phyloP scores from a whole-genome alignment of 2,329 filamentous ascomycete species.

The Cytospora piceae region DNA sequence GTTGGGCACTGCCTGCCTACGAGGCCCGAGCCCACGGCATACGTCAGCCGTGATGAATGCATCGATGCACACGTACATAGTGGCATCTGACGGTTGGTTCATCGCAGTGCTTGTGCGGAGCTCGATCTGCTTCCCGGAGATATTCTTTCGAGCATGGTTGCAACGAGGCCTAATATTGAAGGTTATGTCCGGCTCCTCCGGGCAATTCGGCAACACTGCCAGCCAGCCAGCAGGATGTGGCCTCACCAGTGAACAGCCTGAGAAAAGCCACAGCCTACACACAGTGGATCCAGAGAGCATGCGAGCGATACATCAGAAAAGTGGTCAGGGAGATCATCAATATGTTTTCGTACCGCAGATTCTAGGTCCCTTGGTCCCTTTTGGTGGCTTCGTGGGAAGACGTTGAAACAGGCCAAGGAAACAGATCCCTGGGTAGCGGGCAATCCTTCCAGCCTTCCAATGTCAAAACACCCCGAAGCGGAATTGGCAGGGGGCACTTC shows the following conservation, averaged over 20 bases:
- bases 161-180: neutral
- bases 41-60: neutral
- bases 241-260: neutral
- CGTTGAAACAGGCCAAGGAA: conserved; percentile 7
- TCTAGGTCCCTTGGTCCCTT: conserved; percentile 2
- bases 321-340: neutral
- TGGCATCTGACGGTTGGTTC: neutral
- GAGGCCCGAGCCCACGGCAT: neutral
- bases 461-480: conserved; percentile 13
- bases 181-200: neutral
- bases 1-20: neutral
- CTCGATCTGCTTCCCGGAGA: neutral
- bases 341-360: neutral
- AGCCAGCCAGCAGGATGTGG: neutral
- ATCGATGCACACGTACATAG: neutral
- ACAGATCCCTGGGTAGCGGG: neutral
- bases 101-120: neutral
- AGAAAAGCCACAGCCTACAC: neutral
- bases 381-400: conserved; percentile 8
- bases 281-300: neutral
- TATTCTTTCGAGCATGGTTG: neutral
- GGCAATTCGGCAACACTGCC: neutral
- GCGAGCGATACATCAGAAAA: neutral
- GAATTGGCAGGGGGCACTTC: conserved; percentile 3
- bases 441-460: conserved; percentile 2